phyloP scores from a whole-genome alignment of 257 asterid species.

The Solanum gandarillasii region DNA sequence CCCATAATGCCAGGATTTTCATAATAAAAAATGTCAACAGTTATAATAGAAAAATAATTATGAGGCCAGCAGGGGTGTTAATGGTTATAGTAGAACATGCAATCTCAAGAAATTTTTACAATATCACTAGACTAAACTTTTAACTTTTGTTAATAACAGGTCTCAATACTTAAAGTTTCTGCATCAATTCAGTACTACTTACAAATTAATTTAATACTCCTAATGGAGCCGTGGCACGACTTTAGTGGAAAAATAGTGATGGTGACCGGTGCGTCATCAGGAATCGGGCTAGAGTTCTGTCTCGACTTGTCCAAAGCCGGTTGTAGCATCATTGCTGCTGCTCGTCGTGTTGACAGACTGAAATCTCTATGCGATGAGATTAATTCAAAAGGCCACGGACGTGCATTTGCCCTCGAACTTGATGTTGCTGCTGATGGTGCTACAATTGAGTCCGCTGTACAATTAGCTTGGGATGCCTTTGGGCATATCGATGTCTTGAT shows the following conservation, averaged over 20 bases:
- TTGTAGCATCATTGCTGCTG: conserved; percentile 39
- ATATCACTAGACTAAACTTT: no score
- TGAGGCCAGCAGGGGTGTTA: neutral
- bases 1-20: no score
- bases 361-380: conserved; percentile 27
- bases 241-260: conserved; percentile 20
- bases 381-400: neutral
- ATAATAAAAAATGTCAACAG: no score
- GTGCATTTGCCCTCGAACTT: conserved; percentile 40
- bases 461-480: conserved; percentile 41
- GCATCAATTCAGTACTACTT: no score
- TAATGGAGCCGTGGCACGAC: conserved; percentile 7
- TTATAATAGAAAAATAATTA: no score
- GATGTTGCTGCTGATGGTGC: conserved; percentile 28
- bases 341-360: conserved; percentile 23
- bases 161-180: no score
- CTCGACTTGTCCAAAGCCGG: conserved; percentile 32
- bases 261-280: conserved; percentile 52
- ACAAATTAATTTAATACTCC: no score
- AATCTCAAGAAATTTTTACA: neutral
- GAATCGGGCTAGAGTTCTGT: conserved; percentile 38
- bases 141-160: no score
- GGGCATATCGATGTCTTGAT: conserved; percentile 39
- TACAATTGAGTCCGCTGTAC: conserved; percentile 18
- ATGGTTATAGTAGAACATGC: neutral